Evolutionary conservation across 768 basidiomycete genomes (phyloP), one percentile per base, ranked within the genome.

Genomic region (Pulveroboletus sp.): DNA sequence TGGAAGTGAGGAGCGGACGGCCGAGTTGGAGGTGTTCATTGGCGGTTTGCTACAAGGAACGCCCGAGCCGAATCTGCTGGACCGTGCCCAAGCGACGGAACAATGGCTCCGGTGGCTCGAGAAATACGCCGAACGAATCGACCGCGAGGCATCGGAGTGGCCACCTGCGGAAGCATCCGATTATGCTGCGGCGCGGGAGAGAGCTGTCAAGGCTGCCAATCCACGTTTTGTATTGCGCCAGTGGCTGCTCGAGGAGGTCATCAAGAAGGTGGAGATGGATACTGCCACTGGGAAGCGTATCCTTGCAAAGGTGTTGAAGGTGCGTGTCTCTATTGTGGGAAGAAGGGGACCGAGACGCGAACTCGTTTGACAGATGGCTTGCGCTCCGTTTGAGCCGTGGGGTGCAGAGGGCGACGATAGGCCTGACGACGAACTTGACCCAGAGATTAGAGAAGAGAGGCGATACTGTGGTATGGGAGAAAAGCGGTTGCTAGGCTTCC

Each of bases 161-260:
- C 55, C 30, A 31, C 30, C 32, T 47, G 58, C n/a, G 21, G 64
- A 60, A 30, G 64, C 58, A 15, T 49, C 37, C 24, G 73, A 76
- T 37, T 61, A 73, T 32, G 78, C 81, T 42, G 69, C 54, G 1
- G 76, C 76, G 52, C 70, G 85, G 45, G 68, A 73, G 50, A 67
- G 61, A 12, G 81, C 74, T 32, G 78, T 80, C 71, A 76, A 73
- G 53, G 65, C 55, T 21, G 81, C 76, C 27, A 99, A 99, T 64
- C 96, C 96, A 15, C 76, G 93, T 32, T 98, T 99, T 68, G 83
- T 95, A 31, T 69, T 98, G 51, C 75, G 96, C 52, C 96, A 98
- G 69, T 98, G 96, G 96, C 72, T 98, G 8, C 74, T 99, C 31
- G 93, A 98, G 65, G 94, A 98, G 62, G 85, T 90, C 21, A 98